These are phyloP conservation scores for Nakataea oryzae DNA, from an alignment of 2,329 filamentous ascomycete species.

Conservation along the genomic window DNA sequence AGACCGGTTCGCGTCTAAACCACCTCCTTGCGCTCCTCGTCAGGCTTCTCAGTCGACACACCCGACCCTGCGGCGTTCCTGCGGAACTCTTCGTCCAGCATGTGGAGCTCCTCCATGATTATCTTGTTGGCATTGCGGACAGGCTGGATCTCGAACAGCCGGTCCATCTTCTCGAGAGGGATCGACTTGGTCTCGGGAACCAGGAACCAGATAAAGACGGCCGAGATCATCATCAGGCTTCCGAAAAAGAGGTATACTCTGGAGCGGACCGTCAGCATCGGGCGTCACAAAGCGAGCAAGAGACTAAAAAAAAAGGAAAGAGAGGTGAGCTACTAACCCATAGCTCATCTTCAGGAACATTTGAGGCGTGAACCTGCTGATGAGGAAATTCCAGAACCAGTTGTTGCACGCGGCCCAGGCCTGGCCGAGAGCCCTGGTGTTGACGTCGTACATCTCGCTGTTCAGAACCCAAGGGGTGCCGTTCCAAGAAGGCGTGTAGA, in stretches of 20 bases:
- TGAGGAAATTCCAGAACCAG: slow-evolving; percentile 65
- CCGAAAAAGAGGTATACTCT: slow-evolving; percentile 64
- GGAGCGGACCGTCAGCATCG: slow-evolving; percentile 23
- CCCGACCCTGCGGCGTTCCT: not conserved
- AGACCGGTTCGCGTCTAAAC: not conserved
- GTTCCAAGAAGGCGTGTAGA: slow-evolving; percentile 65
- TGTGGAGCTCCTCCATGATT: slow-evolving; percentile 31
- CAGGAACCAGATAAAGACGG: slow-evolving; percentile 50
- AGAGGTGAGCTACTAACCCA: not conserved
- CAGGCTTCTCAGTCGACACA: not conserved
- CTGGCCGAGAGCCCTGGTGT: slow-evolving; percentile 56
- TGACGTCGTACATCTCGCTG: slow-evolving; percentile 65
- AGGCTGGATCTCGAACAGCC: slow-evolving; percentile 43
- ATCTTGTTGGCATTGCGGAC: slow-evolving; percentile 29
- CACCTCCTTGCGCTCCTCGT: not conserved
- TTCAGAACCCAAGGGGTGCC: slow-evolving; percentile 69
- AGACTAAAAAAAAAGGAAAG: slow-evolving; percentile 18
- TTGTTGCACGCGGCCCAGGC: slow-evolving; percentile 62
- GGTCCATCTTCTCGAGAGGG: slow-evolving; percentile 55
- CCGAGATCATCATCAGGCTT: slow-evolving; percentile 45
- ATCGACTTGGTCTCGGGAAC: slow-evolving; percentile 58
- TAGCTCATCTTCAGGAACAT: slow-evolving; percentile 35
- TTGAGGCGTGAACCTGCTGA: slow-evolving; percentile 55
- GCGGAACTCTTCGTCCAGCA: slow-evolving; percentile 3
- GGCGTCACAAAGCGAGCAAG: slow-evolving; percentile 25